Conservation (phyloP, 371 early-diverging fungal genomes). For the Apophysomyces variabilis region DNA sequence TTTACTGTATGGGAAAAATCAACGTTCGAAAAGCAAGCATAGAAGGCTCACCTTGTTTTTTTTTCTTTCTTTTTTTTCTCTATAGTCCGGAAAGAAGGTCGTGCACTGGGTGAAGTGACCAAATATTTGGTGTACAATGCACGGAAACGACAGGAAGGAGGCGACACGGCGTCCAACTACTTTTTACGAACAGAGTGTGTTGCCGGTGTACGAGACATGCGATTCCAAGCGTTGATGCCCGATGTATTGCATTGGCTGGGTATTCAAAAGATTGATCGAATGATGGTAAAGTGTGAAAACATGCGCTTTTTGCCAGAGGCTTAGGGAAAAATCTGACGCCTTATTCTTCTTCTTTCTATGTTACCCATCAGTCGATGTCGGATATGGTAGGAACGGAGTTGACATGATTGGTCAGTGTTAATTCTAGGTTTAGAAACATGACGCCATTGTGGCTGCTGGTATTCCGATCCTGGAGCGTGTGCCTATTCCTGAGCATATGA, state of each 20-base stretch:
- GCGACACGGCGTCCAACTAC: constrained; percentile 91
- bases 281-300: constrained; percentile 64
- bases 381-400: constrained; percentile 62
- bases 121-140: constrained; percentile 96
- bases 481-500: constrained; percentile 88
- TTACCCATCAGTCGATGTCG: constrained; percentile 70
- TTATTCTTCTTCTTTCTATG: not conserved
- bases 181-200: constrained; percentile 92
- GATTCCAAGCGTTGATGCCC: constrained; percentile 98
- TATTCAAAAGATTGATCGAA: constrained; percentile 91
- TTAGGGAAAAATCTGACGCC: constrained; percentile 16
- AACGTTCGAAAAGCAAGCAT: not conserved
- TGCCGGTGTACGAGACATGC: constrained; percentile 97
- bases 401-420: not conserved
- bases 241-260: constrained; percentile 97
- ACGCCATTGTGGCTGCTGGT: constrained; percentile 91
- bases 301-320: constrained; percentile 37
- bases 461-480: constrained; percentile 91
- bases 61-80: not conserved
- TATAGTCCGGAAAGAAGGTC: constrained; percentile 90
- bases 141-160: constrained; percentile 84
- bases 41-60: not conserved
- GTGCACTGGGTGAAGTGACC: constrained; percentile 95
- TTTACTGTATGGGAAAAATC: constrained; percentile 73
- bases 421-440: constrained; percentile 74